Percentiles rank a stretch among this genome's conserved stretches.
phyloP scores from a whole-genome alignment of 139 green algal genomes.

The Penium margaritaceum region DNA sequence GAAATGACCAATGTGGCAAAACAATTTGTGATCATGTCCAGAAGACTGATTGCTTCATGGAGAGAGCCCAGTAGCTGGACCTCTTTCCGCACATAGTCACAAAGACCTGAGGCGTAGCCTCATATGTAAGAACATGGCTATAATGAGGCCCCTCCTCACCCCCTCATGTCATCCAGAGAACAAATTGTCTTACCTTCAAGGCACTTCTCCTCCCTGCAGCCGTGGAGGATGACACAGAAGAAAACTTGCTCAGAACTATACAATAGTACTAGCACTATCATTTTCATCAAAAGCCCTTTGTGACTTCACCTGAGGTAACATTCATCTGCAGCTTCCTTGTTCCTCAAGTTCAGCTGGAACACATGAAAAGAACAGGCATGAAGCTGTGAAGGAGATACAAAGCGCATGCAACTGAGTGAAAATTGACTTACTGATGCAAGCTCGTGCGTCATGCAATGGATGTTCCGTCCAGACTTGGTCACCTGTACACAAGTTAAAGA shows the following conservation, averaged over 20 bases:
- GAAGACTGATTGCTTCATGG: constrained; percentile 65
- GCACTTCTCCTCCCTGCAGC: constrained; percentile 68
- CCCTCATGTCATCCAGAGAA: neutral
- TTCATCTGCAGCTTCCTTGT: constrained; percentile 66
- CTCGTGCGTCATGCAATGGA: constrained; percentile 66
- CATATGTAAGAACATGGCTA: no score
- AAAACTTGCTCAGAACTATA: no score
- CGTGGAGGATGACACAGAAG: no score
- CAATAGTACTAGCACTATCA: no score
- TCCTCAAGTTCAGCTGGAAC: constrained; percentile 65
- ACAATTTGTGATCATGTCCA: constrained; percentile 67
- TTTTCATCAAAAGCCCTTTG: no score
- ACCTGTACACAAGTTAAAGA: constrained; percentile 12
- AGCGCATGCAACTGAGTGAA: neutral
- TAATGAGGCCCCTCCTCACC: no score
- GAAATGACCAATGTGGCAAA: constrained; percentile 53
- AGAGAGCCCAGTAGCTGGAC: constrained; percentile 58
- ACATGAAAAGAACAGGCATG: neutral
- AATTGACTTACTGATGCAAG: constrained; percentile 60
- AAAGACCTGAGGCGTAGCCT: constrained; percentile 65
- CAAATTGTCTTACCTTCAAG: constrained; percentile 11
- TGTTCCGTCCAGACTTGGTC: constrained; percentile 26
- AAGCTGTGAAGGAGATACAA: neutral
- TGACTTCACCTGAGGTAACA: constrained; percentile 75
- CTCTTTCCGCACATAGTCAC: constrained; percentile 44